These are phyloP conservation scores for Leccinum variicolor DNA, from an alignment of 768 basidiomycete genomes.

Conservation along the genomic window DNA sequence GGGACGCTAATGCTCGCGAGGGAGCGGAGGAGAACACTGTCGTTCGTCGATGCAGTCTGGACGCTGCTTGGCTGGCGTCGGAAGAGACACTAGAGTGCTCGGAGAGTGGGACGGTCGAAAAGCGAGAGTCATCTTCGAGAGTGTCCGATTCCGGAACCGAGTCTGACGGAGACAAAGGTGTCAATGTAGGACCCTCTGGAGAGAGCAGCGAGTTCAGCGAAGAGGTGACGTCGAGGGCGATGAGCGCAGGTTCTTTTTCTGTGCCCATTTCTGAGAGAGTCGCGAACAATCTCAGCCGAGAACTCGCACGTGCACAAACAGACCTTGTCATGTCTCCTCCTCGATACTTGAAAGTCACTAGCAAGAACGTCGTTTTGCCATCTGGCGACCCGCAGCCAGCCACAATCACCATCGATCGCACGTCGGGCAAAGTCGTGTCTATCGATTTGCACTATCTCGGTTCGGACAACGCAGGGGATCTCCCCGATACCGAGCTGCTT, in stretches of 20 bases:
- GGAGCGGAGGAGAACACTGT: slow-evolving; percentile 26
- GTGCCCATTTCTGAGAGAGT: slow-evolving; percentile 16
- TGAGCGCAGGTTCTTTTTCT: slow-evolving; percentile 10
- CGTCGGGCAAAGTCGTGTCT: slow-evolving; percentile 57
- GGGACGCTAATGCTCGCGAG: slow-evolving; percentile 16
- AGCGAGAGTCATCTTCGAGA: slow-evolving; percentile 44
- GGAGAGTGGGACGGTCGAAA: slow-evolving; percentile 49
- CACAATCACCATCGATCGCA: slow-evolving; percentile 57
- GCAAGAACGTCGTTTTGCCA: slow-evolving; percentile 58
- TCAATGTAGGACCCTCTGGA: slow-evolving; percentile 37
- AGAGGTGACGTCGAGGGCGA: slow-evolving; percentile 15
- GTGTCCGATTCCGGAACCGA: slow-evolving; percentile 55
- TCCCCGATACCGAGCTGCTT: slow-evolving; percentile 38
- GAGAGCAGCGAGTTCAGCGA: slow-evolving; percentile 50
- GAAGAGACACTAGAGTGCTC: slow-evolving; percentile 34
- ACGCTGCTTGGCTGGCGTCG: slow-evolving; percentile 19
- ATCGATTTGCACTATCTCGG: slow-evolving; percentile 38
- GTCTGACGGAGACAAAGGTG: slow-evolving; percentile 29
- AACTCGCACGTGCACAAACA: no score
- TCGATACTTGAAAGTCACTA: slow-evolving; percentile 42
- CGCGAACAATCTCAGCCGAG: background rate
- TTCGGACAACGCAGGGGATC: slow-evolving; percentile 23
- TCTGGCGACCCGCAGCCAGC: slow-evolving; percentile 50
- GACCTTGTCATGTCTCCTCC: slow-evolving; percentile 6
- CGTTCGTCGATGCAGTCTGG: slow-evolving; percentile 27